Evolutionary conservation across 805 yeast genomes (phyloP).

Genomic region (Myxozyma neotropica): DNA sequence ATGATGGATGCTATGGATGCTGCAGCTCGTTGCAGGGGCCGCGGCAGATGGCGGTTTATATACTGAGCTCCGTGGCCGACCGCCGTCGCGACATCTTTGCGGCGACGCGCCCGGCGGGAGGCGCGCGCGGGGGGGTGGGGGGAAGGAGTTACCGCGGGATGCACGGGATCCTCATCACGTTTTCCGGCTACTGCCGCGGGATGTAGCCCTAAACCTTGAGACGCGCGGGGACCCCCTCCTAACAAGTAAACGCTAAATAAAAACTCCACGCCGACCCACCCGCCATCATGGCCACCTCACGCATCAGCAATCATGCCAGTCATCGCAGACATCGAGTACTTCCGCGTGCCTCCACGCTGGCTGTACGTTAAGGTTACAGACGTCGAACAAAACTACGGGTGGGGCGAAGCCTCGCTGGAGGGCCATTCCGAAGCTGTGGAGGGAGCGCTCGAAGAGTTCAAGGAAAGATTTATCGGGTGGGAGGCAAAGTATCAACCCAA

Average conservation of each 20-base stretch:
- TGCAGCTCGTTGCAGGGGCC: neutral
- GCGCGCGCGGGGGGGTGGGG: neutral
- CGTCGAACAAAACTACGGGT: slow-evolving; percentile 38
- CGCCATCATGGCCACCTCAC: neutral
- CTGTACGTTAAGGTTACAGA: slow-evolving; percentile 39
- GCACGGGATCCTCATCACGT: neutral
- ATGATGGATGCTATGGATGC: neutral
- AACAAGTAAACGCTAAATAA: neutral
- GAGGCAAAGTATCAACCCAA: slow-evolving; percentile 34
- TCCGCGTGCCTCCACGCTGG: slow-evolving; percentile 42
- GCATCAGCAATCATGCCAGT: slow-evolving; percentile 4
- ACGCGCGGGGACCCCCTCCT: neutral
- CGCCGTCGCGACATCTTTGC: neutral
- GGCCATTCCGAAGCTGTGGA: slow-evolving; percentile 43
- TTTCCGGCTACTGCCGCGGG: neutral
- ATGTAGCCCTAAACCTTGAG: neutral
- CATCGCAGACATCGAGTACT: slow-evolving; percentile 36
- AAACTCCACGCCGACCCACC: neutral
- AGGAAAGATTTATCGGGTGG: slow-evolving; percentile 41
- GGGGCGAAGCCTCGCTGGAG: slow-evolving; percentile 43
- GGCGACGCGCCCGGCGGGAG: neutral
- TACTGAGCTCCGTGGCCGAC: neutral
- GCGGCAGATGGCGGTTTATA: neutral
- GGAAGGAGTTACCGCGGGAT: neutral
- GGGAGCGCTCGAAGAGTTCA: slow-evolving; percentile 41